Base-by-base conservation (phyloP, 306 rosid species). In the Pachyrhizus erosus region DNA sequence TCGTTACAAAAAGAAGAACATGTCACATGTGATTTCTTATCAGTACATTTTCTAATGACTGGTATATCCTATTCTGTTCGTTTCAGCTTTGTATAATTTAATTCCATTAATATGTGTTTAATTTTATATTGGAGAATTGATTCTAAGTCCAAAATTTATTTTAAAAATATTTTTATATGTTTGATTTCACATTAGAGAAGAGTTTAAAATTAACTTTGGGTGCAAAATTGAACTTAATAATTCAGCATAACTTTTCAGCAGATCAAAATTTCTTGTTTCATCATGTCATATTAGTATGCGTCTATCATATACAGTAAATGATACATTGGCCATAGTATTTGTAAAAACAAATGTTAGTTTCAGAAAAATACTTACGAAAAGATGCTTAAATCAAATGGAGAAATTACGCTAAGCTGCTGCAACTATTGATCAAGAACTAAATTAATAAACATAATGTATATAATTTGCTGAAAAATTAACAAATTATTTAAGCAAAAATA, bases 361-460 rank as follows among this genome's bases (percentile, higher is more conserved):
- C 15, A 10, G 20, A 62, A 33, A 17, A 15, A 17, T 4, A 21
- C 45, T 34, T 15, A 45, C 12, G 24, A 3, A n/a, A 81, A 14
- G 11, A 55, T 42, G 23, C 45, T 57, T 33, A 37, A 65, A 76
- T 42, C 43, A 82, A 55, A 40, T 26, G 26, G 24, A 33, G 27
- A 43, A 73, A 34, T 26, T 40, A 68, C 9, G 14, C 26, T 61
- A 57, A 15, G 57, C n/a, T 6, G 21, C 29, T 9, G 52, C 51
- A 61, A 72, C 39, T 49, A 81, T 15, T 73, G 46, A 73, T 73
- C 14, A 49, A 51, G n/a, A 23, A 65, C 68, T 20, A 66, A n/a
- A 7, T 40, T 48, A 61, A 34, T 62, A 23, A 43, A 2, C 83
- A 42, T 58, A 18, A 9, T 21, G 11, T 13, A 9, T 40, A 9